Percentiles rank a stretch among this genome's conserved stretches.
Evolutionary conservation across 2,329 filamentous ascomycete genomes (phyloP).

Genomic region (Trichoderma gracile): DNA sequence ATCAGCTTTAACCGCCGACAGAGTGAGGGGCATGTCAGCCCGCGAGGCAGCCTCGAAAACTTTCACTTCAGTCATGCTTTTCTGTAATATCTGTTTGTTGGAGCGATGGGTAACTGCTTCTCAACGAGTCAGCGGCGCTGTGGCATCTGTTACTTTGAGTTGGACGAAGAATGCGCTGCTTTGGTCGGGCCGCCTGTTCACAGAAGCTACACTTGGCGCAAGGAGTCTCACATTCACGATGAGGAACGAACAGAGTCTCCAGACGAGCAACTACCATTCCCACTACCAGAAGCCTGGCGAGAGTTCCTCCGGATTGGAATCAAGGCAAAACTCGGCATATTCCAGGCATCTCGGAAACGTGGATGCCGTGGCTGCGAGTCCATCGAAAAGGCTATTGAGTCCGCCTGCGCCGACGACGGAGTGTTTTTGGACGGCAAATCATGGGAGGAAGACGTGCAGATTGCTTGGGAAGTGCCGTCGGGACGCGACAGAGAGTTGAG

Average conservation of each 20-base stretch:
- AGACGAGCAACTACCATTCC: conserved; percentile 20
- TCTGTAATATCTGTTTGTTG: no score
- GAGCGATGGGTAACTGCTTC: conserved; percentile 9
- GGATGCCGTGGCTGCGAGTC: conserved; percentile 18
- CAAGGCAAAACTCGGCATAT: neutral
- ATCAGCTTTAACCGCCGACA: no score
- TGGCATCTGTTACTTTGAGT: conserved; percentile 24
- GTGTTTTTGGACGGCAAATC: conserved; percentile 4
- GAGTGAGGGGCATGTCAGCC: no score
- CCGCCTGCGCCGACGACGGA: conserved; percentile 2
- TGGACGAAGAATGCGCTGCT: conserved; percentile 6
- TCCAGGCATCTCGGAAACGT: neutral
- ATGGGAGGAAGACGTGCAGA: neutral
- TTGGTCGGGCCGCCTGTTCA: neutral
- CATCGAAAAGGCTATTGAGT: neutral
- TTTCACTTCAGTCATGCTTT: no score
- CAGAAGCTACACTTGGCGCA: conserved; percentile 7
- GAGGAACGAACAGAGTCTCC: neutral
- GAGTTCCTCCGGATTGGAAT: neutral
- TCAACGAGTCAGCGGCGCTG: conserved; percentile 1
- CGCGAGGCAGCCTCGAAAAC: no score
- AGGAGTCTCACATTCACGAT: neutral
- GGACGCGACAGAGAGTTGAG: neutral
- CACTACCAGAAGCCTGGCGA: conserved; percentile 1
- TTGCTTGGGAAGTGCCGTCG: conserved; percentile 1